phyloP scores from a whole-genome alignment of 2,329 filamentous ascomycete species.

The Arthrinium phaeospermum region DNA sequence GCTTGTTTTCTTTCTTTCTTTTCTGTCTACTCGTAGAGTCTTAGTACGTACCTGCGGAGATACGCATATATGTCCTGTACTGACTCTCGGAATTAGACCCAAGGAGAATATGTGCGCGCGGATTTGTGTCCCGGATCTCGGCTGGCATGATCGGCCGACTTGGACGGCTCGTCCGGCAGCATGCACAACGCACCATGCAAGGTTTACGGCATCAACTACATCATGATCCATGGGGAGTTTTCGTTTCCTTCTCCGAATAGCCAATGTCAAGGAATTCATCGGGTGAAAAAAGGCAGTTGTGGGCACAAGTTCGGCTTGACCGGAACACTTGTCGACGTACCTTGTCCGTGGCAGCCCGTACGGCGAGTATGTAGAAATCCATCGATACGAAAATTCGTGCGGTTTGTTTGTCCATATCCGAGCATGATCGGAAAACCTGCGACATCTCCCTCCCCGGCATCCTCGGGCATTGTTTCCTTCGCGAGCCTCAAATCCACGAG shows the following conservation, averaged over 20 bases:
- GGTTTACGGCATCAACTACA: neutral
- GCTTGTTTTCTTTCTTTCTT: neutral
- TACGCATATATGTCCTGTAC: neutral
- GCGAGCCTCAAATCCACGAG: neutral
- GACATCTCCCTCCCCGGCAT: neutral
- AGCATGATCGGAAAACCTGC: neutral
- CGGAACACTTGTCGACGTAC: neutral
- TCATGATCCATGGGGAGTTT: neutral
- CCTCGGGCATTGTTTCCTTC: too few relatives aligned
- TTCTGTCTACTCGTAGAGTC: neutral
- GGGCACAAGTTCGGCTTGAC: neutral
- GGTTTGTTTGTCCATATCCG: neutral
- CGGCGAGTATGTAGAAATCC: neutral
- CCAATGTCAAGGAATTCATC: too few relatives aligned
- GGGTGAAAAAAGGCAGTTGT: neutral
- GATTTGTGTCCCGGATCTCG: neutral
- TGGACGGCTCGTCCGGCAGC: neutral
- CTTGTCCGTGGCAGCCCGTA: neutral
- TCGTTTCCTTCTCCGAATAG: neutral
- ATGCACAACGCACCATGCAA: neutral
- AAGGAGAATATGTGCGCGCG: neutral
- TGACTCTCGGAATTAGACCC: neutral
- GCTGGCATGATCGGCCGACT: neutral
- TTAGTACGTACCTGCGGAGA: neutral
- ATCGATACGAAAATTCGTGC: neutral